Evolutionary conservation across 169 alveolate species (phyloP).

Genomic region (Plasmodium relictum): DNA sequence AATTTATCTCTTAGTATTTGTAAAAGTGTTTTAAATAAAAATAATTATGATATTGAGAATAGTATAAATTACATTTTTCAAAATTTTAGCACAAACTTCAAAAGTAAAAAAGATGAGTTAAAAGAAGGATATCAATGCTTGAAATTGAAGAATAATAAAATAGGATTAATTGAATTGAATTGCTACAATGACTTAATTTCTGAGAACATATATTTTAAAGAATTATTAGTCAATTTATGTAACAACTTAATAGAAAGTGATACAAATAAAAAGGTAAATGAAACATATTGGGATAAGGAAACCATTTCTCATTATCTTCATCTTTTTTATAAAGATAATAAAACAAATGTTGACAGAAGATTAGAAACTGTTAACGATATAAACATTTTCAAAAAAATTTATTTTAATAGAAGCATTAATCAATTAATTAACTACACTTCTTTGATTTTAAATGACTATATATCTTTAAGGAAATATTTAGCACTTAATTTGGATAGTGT

Average conservation of each 20-base stretch:
- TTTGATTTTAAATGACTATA: constrained; percentile 63
- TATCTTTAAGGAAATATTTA: constrained; percentile 51
- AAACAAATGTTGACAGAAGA: constrained; percentile 28
- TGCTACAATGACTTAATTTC: constrained; percentile 66
- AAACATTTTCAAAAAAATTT: constrained; percentile 50
- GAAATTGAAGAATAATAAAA: neutral
- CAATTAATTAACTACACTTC: constrained; percentile 74
- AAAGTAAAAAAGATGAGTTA: constrained; percentile 35
- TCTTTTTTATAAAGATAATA: constrained; percentile 46
- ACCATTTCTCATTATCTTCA: constrained; percentile 35
- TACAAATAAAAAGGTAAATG: constrained; percentile 8
- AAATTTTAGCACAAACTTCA: constrained; percentile 49
- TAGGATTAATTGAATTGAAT: constrained; percentile 49
- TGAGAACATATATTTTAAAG: constrained; percentile 72
- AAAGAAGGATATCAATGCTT: constrained; percentile 75
- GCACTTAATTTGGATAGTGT: constrained; percentile 22
- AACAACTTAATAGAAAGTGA: constrained; percentile 22
- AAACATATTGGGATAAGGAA: constrained; percentile 1
- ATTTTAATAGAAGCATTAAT: constrained; percentile 48
- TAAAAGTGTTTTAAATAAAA: constrained; percentile 56
- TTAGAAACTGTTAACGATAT: constrained; percentile 29
- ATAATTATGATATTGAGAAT: constrained; percentile 55
- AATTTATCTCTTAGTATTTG: constrained; percentile 63
- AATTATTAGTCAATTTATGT: constrained; percentile 64
- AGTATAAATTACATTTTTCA: constrained; percentile 62